Evolutionary conservation across 2,329 filamentous ascomycete species (phyloP).

Genomic region (Didymella glomerata): DNA sequence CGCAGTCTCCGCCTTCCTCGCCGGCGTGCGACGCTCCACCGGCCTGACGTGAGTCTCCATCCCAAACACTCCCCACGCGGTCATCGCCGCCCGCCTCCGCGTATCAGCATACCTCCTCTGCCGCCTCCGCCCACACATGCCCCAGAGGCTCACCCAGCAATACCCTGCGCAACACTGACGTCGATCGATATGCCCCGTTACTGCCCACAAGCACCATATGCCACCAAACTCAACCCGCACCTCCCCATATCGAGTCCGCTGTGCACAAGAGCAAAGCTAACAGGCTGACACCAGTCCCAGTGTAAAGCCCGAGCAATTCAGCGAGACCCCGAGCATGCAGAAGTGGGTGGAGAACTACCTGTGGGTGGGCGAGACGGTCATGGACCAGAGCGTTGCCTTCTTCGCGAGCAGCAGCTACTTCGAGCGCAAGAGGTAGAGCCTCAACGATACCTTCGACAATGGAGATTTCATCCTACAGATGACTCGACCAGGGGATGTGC

Average conservation of each 20-base stretch:
- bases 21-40: constrained; percentile 96
- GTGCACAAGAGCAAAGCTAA: constrained; percentile 5
- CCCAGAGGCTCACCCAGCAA: no score
- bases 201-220: no score
- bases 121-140: no score
- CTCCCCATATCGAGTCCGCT: no score
- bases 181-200: no score
- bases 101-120: constrained; percentile 53
- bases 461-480: neutral
- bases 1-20: constrained; percentile 91
- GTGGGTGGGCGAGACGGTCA: constrained; percentile 94
- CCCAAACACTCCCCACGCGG: constrained; percentile 5
- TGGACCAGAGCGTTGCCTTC: constrained; percentile 95
- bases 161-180: no score
- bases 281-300: constrained; percentile 67
- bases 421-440: constrained; percentile 73
- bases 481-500: no score
- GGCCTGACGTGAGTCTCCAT: constrained; percentile 83
- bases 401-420: constrained; percentile 75
- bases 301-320: constrained; percentile 85
- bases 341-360: constrained; percentile 94
- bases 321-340: constrained; percentile 82
- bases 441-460: neutral
- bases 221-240: no score
- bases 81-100: neutral